Percentiles rank a stretch among this genome's conserved stretches.
Conservation (phyloP, 352 stramenopile species). For the Pythium guiyangense region DNA sequence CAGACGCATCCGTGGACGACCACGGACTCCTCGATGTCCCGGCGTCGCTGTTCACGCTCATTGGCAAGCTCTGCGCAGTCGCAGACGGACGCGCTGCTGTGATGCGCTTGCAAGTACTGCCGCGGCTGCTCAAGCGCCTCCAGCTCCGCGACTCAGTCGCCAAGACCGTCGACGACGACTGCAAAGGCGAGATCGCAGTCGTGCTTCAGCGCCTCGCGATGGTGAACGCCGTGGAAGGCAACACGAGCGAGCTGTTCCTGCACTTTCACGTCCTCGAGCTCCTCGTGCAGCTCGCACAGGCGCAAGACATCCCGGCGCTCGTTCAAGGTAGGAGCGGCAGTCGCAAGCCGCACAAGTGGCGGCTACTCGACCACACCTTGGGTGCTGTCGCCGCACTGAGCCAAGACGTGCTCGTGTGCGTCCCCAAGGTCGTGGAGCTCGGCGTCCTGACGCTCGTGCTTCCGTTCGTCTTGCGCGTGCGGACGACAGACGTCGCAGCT, state of each 20-base stretch:
- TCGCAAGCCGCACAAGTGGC: constrained; percentile 26
- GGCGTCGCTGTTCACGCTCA: constrained; percentile 54
- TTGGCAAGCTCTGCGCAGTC: constrained; percentile 61
- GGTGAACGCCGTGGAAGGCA: constrained; percentile 53
- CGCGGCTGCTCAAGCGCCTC: constrained; percentile 66
- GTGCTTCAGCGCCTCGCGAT: constrained; percentile 45
- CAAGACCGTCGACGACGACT: constrained; percentile 30
- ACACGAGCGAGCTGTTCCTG: constrained; percentile 65
- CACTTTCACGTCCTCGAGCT: constrained; percentile 59
- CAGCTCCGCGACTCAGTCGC: constrained; percentile 29
- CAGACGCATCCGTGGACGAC: constrained; percentile 35
- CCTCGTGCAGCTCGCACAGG: constrained; percentile 25
- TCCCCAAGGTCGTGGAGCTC: constrained; percentile 42
- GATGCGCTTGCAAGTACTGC: constrained; percentile 57
- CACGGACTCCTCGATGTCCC: constrained; percentile 47
- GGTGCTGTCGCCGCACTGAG: constrained; percentile 51
- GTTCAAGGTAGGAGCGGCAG: constrained; percentile 17
- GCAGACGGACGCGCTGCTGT: constrained; percentile 47
- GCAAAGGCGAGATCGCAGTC: constrained; percentile 65
- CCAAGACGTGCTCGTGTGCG: constrained; percentile 56
- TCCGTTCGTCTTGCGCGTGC: constrained; percentile 20
- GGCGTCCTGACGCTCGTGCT: constrained; percentile 34
- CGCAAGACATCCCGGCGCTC: constrained; percentile 11
- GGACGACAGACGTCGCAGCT: constrained; percentile 10
- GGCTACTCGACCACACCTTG: constrained; percentile 40